phyloP scores from a whole-genome alignment of 2,329 filamentous ascomycete genomes.

The Diaporthe citrichinensis region DNA sequence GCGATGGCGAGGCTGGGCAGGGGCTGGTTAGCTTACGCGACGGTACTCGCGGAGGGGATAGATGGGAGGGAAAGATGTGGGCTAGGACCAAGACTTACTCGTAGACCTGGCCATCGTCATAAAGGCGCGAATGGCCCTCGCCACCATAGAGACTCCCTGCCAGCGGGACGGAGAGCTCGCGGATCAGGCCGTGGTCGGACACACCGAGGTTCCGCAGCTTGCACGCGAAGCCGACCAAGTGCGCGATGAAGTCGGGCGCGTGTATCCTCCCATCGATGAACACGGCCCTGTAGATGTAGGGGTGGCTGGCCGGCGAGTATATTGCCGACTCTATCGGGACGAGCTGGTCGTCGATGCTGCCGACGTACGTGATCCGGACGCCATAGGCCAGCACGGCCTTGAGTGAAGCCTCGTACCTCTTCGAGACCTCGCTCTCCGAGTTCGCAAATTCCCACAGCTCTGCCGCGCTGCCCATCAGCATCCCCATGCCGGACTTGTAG shows the following conservation, averaged over 20 bases:
- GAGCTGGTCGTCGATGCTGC: constrained; percentile 96
- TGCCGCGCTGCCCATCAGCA: constrained; percentile 90
- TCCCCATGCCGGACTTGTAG: constrained; percentile 88
- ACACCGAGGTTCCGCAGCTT: constrained; percentile 95
- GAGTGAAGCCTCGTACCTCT: constrained; percentile 83
- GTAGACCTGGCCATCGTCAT: constrained; percentile 91
- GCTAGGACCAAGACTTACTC: constrained; percentile 62
- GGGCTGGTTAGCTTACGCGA: background rate
- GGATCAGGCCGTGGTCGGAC: constrained; percentile 91
- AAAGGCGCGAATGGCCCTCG: constrained; percentile 93
- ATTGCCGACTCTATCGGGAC: constrained; percentile 95
- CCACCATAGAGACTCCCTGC: constrained; percentile 93
- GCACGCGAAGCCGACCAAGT: constrained; percentile 91
- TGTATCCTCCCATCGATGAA: constrained; percentile 96
- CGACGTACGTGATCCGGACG: constrained; percentile 87
- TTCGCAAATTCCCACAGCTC: constrained; percentile 96
- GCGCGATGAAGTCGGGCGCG: constrained; percentile 92
- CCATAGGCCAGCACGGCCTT: constrained; percentile 83
- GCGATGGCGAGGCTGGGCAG: constrained; percentile 73
- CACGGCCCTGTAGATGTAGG: constrained; percentile 94
- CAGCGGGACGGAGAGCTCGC: constrained; percentile 88
- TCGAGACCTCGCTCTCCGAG: constrained; percentile 84
- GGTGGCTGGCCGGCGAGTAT: constrained; percentile 87
- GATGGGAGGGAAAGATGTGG: constrained; percentile 6
- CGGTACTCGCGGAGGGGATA: background rate